phyloP scores from a whole-genome alignment of 1,284 basidiomycete genomes.

The Wolfiporia cocos region DNA sequence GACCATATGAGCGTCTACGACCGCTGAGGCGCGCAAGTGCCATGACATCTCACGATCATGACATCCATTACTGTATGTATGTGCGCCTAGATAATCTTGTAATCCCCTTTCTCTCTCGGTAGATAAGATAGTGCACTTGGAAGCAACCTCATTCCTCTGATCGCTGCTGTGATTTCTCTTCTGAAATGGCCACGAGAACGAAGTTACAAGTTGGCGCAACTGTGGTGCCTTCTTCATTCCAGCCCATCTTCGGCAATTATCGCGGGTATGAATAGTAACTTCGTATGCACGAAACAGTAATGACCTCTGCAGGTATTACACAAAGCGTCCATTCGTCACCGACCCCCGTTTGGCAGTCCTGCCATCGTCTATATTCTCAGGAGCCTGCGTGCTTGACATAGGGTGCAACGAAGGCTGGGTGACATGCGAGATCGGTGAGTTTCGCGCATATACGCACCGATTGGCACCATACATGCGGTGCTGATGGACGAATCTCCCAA shows the following conservation, averaged over 20 bases:
- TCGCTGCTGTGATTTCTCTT: no score
- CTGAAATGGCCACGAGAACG: no score
- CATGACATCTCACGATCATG: no score
- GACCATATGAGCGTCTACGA: no score
- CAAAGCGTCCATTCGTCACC: constrained; percentile 50
- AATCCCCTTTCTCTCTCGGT: no score
- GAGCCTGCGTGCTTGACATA: constrained; percentile 64
- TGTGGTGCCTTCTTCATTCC: not conserved
- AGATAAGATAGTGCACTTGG: no score
- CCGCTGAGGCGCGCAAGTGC: no score
- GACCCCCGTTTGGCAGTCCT: constrained; percentile 61
- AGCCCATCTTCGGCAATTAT: constrained; percentile 58
- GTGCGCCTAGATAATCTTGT: no score
- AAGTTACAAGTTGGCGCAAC: no score
- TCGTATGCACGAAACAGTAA: not conserved
- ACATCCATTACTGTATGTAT: no score
- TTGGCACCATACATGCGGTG: not conserved
- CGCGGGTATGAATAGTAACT: constrained; percentile 37
- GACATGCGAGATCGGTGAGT: constrained; percentile 71
- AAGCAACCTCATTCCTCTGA: no score
- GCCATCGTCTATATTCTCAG: constrained; percentile 44
- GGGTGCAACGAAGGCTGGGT: constrained; percentile 84
- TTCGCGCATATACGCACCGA: not conserved
- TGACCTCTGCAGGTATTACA: constrained; percentile 52
- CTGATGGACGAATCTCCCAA: constrained; percentile 2